Conservation (phyloP, 106 monocot genomes). For the Agapanthus africanus region DNA sequence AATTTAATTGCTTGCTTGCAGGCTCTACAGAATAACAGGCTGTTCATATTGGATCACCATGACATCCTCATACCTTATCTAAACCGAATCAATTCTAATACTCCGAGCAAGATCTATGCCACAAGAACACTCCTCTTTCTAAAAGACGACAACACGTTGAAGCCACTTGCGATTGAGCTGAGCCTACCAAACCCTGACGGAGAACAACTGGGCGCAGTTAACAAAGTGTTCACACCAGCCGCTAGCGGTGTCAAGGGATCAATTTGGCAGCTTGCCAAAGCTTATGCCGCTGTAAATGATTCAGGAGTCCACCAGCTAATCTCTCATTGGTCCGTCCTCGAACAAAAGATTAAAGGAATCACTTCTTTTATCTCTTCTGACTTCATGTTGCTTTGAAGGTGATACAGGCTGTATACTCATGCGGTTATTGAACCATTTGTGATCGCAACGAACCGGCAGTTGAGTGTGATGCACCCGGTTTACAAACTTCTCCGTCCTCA, state of each 20-base stretch:
- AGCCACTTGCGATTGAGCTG: slow-evolving; percentile 77
- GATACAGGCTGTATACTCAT: slow-evolving; percentile 37
- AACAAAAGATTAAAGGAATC: too few species aligned
- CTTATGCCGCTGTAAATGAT: slow-evolving; percentile 50
- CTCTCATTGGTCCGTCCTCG: slow-evolving; percentile 56
- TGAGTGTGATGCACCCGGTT: slow-evolving; percentile 56
- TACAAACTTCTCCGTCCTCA: slow-evolving; percentile 53
- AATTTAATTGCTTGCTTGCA: slow-evolving; percentile 3
- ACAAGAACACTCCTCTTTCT: slow-evolving; percentile 67
- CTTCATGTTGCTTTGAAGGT: too few species aligned
- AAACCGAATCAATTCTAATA: slow-evolving; percentile 35
- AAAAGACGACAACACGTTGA: slow-evolving; percentile 35
- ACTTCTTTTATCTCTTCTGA: too few species aligned
- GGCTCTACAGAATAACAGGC: slow-evolving; percentile 37
- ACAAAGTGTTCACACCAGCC: slow-evolving; percentile 50
- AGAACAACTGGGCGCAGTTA: slow-evolving; percentile 28
- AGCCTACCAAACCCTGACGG: slow-evolving; percentile 52
- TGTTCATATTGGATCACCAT: slow-evolving; percentile 81
- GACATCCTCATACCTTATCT: slow-evolving; percentile 59
- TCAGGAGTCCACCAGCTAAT: slow-evolving; percentile 63
- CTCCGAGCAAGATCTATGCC: slow-evolving; percentile 50
- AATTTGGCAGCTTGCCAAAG: slow-evolving; percentile 61
- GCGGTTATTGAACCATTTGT: slow-evolving; percentile 57
- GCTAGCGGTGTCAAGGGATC: slow-evolving; percentile 24
- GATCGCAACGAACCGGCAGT: slow-evolving; percentile 44